Evolutionary conservation across 2,329 filamentous ascomycete genomes (phyloP).

Genomic region (Huntiella bhutanensis): DNA sequence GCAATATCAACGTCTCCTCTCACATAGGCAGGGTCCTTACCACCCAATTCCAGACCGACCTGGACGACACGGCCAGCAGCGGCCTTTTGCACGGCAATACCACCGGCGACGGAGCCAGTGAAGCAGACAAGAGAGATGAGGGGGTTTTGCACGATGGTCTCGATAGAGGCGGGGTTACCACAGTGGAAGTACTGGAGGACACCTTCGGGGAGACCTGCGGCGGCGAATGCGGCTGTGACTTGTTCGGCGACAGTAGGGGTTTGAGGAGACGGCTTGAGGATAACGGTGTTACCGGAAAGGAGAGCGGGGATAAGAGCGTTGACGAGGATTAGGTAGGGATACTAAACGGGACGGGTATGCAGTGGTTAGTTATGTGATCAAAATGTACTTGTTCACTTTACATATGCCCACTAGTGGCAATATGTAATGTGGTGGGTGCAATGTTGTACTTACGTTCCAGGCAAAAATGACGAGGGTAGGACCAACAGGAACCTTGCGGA

Average conservation of each 20-base stretch:
- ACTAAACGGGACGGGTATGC: slow-evolving; percentile 30
- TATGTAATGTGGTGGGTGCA: background rate
- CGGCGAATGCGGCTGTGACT: slow-evolving; percentile 52
- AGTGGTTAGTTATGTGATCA: background rate
- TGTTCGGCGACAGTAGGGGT: slow-evolving; percentile 85
- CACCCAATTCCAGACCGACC: slow-evolving; percentile 79
- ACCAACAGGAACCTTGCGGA: slow-evolving; percentile 73
- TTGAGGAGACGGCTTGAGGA: slow-evolving; percentile 87
- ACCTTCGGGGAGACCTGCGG: slow-evolving; percentile 63
- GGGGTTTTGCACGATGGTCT: slow-evolving; percentile 59
- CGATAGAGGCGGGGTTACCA: slow-evolving; percentile 58
- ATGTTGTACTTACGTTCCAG: slow-evolving; percentile 59
- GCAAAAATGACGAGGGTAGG: slow-evolving; percentile 80
- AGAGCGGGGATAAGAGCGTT: slow-evolving; percentile 89
- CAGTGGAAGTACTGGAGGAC: slow-evolving; percentile 88
- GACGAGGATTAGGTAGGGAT: slow-evolving; percentile 82
- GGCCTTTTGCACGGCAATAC: slow-evolving; percentile 67
- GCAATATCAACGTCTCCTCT: slow-evolving; percentile 67
- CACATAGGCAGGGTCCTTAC: slow-evolving; percentile 87
- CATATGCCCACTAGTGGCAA: background rate
- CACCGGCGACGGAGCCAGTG: slow-evolving; percentile 79
- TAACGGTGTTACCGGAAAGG: slow-evolving; percentile 74
- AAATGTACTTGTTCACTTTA: background rate
- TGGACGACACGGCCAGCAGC: slow-evolving; percentile 68
- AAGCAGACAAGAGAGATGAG: slow-evolving; percentile 73